These are phyloP conservation scores for Zelopaecilomyces penicillatus DNA, from an alignment of 2,329 filamentous ascomycete genomes.

Conservation along the genomic window DNA sequence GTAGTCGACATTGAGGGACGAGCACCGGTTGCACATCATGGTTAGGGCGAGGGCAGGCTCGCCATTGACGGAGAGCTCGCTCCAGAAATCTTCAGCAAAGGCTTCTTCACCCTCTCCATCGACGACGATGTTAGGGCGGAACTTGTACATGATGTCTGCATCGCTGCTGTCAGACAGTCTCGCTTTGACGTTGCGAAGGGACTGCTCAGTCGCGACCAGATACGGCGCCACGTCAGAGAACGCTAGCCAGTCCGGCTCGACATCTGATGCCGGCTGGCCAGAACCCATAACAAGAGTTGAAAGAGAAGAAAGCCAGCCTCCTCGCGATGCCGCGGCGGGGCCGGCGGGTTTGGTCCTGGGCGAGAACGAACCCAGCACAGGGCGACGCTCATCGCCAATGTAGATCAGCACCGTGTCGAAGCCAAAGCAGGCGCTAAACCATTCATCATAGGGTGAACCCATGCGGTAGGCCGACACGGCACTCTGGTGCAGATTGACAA, in stretches of 20 bases:
- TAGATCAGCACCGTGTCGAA: constrained; percentile 54
- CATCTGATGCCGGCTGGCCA: constrained; percentile 4
- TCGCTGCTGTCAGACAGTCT: constrained; percentile 44
- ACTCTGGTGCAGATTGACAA: constrained; percentile 53
- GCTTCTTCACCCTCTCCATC: constrained; percentile 40
- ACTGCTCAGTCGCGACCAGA: constrained; percentile 62
- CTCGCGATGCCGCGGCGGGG: constrained; percentile 10
- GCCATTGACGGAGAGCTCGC: constrained; percentile 41
- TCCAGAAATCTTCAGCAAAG: constrained; percentile 70
- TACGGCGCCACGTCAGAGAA: constrained; percentile 72
- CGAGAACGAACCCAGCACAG: constrained; percentile 50
- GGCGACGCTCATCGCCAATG: constrained; percentile 51
- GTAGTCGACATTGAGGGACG: constrained; percentile 65
- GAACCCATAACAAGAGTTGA: constrained; percentile 21
- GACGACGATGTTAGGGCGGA: constrained; percentile 66
- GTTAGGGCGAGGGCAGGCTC: constrained; percentile 46
- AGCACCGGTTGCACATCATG: constrained; percentile 61
- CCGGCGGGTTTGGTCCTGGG: constrained; percentile 25
- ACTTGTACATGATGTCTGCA: constrained; percentile 51
- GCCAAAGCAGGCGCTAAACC: constrained; percentile 61
- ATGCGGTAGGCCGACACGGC: constrained; percentile 53
- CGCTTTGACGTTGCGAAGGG: constrained; percentile 55
- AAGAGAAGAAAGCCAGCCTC: constrained; percentile 29
- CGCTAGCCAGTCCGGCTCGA: constrained; percentile 44
- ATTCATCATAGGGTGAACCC: constrained; percentile 49